Evolutionary conservation across 345 rosid genomes (phyloP).

Genomic region (Citrus maxima): DNA sequence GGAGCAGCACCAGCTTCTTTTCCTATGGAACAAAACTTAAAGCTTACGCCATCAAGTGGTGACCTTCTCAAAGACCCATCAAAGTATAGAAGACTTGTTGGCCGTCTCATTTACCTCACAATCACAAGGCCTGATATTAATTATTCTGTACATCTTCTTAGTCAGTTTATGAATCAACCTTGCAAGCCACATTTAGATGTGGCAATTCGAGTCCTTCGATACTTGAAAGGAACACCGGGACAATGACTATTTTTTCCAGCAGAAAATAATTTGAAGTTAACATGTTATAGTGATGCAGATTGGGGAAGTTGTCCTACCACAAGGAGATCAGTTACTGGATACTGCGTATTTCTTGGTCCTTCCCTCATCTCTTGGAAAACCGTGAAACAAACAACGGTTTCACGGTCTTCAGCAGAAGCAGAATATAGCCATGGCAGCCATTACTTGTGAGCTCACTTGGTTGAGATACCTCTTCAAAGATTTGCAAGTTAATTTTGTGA

Average conservation of each 20-base stretch:
- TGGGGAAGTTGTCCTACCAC: background rate
- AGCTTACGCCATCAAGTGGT: background rate
- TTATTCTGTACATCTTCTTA: background rate
- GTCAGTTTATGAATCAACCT: background rate
- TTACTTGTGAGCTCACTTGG: background rate
- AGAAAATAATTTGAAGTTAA: background rate
- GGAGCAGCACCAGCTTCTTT: background rate
- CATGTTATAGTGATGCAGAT: background rate
- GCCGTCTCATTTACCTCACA: background rate
- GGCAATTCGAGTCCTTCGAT: background rate
- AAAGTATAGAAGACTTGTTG: background rate
- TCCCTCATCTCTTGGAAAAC: background rate
- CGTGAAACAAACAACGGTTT: background rate
- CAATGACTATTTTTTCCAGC: background rate
- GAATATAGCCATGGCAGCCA: background rate
- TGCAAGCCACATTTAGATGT: background rate
- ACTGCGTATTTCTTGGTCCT: background rate
- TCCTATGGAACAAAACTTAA: background rate
- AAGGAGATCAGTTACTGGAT: background rate
- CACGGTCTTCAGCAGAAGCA: background rate
- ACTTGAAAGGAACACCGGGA: background rate
- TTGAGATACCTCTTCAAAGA: background rate
- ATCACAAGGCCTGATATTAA: background rate
- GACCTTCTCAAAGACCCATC: background rate
- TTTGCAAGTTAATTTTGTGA: background rate